Evolutionary conservation across 805 yeast genomes (phyloP).

Genomic region (Cyberlindnera meyerae): DNA sequence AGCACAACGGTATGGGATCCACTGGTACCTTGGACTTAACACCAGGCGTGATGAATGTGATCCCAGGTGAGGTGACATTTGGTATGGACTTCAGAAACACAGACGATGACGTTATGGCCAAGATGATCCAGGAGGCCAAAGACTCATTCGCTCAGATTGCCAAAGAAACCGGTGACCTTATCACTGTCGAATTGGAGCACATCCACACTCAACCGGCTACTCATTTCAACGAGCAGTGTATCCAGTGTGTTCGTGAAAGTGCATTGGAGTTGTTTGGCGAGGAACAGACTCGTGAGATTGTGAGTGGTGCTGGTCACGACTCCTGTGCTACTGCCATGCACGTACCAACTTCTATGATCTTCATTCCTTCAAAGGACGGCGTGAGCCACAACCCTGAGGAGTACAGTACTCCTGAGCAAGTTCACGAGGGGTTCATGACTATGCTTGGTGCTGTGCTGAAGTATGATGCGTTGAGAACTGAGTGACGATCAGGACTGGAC

Average conservation of each 20-base stretch:
- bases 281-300: constrained; percentile 40
- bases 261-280: constrained; percentile 46
- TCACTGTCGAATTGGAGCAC: constrained; percentile 37
- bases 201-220: constrained; percentile 52
- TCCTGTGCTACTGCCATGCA: constrained; percentile 52
- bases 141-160: constrained; percentile 34
- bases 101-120: constrained; percentile 37
- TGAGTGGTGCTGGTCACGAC: constrained; percentile 74
- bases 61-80: constrained; percentile 57
- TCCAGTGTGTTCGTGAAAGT: constrained; percentile 46
- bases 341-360: constrained; percentile 70
- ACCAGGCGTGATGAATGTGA: constrained; percentile 64
- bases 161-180: constrained; percentile 27
- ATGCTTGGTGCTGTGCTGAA: constrained; percentile 46
- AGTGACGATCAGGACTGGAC: too few species aligned
- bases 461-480: constrained; percentile 29
- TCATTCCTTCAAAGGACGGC: constrained; percentile 65
- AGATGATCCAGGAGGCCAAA: constrained; percentile 36
- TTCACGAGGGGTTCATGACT: constrained; percentile 55
- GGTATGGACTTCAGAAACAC: constrained; percentile 58
- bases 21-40: constrained; percentile 53
- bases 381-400: constrained; percentile 65
- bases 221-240: constrained; percentile 47
- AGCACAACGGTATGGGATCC: constrained; percentile 49
- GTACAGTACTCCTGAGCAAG: constrained; percentile 58